Evolutionary conservation across 2,329 filamentous ascomycete species (phyloP).

Genomic region (Sarocladium kiliense): DNA sequence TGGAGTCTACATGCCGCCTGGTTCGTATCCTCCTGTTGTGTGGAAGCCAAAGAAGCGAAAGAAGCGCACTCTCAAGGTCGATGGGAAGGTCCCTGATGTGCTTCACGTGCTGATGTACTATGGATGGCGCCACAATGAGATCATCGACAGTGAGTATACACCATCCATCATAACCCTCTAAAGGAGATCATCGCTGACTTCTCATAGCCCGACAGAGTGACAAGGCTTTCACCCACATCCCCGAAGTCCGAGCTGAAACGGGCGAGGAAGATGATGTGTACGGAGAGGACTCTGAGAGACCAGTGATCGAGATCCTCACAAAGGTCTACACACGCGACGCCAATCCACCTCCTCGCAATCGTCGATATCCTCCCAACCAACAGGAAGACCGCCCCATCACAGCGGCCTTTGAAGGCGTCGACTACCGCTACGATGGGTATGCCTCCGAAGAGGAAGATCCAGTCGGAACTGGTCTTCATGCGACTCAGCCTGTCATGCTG

Average conservation of each 20-base stretch:
- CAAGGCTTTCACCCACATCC: conserved; percentile 30
- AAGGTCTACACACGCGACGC: conserved; percentile 23
- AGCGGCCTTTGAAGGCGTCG: conserved; percentile 19
- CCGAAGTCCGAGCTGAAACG: conserved; percentile 13
- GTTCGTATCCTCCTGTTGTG: background rate
- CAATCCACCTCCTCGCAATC: conserved; percentile 7
- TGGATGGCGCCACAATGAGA: conserved; percentile 21
- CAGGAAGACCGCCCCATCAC: conserved; percentile 23
- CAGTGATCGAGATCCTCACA: conserved; percentile 39
- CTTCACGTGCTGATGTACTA: conserved; percentile 37
- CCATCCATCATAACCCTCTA: background rate
- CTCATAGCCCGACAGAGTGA: conserved; percentile 30
- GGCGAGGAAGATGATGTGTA: conserved; percentile 19
- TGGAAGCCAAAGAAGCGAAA: background rate
- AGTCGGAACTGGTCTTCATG: conserved; percentile 16
- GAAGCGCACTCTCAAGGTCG: conserved; percentile 18
- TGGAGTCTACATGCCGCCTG: background rate
- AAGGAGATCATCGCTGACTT: conserved; percentile 13
- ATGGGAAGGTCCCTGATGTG: conserved; percentile 35
- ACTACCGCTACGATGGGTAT: conserved; percentile 21
- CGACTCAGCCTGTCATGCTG: conserved; percentile 29
- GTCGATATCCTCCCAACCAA: conserved; percentile 10
- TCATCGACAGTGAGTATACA: conserved; percentile 29
- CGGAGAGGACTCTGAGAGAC: conserved; percentile 18
- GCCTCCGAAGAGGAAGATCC: conserved; percentile 17